These are phyloP conservation scores for Angomonas ambiguus DNA, from an alignment of 208 protist genomes.

Conservation along the genomic window DNA sequence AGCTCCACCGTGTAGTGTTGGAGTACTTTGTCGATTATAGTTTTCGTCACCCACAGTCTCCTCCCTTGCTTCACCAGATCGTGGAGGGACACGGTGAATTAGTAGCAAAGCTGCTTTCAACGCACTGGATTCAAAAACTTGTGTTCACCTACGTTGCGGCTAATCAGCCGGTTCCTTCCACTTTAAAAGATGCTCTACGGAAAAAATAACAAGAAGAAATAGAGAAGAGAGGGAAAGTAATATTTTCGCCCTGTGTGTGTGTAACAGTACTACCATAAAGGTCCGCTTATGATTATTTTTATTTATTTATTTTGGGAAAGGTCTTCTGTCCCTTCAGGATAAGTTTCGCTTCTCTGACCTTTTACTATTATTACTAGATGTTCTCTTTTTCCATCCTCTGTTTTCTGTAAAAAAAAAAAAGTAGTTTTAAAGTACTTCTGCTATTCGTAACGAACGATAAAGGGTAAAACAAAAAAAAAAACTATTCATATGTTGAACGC, in stretches of 20 bases:
- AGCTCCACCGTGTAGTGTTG: neutral
- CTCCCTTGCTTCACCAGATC: neutral
- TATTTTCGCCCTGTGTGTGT: no score
- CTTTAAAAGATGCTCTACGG: neutral
- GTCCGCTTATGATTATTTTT: no score
- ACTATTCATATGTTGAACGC: constrained; percentile 51
- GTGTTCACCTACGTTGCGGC: neutral
- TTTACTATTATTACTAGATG: no score
- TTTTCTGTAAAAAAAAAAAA: neutral
- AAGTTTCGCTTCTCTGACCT: no score
- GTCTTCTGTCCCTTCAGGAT: no score
- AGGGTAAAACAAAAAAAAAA: neutral
- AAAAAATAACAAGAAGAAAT: neutral
- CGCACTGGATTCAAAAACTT: neutral
- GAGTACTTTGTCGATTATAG: neutral
- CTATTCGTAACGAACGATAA: no score
- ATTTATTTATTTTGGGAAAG: no score
- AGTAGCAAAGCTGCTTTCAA: neutral
- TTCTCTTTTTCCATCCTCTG: no score
- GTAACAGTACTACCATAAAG: no score
- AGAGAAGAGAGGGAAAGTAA: neutral
- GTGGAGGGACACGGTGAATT: neutral
- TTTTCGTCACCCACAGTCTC: neutral
- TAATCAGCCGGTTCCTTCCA: neutral
- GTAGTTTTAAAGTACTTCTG: no score